Evolutionary conservation across 148 eudicot species (phyloP), one percentile per base, ranked within the genome.

Genomic region (Mesembryanthemum crystallinum): DNA sequence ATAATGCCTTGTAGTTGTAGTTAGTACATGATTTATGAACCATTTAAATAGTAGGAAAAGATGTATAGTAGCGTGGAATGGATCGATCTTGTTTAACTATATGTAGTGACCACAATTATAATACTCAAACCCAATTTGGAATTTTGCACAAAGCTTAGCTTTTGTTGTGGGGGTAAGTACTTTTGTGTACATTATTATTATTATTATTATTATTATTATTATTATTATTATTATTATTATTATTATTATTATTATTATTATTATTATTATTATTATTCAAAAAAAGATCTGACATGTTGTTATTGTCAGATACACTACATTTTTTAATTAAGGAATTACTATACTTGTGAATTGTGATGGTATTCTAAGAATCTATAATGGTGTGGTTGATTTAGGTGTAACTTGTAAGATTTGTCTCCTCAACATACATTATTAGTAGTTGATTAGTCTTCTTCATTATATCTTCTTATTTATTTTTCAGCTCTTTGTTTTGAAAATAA

Each of bases 51-150:
- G 39, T n/a, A 45, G 57, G n/a, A 17, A 15, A 52, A 20, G 1
- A 52, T 52, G 57, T 52, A 2, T 52, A 15, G 51, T 52, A 52
- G 21, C 1, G n/a, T 10, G n/a, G n/a, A 4, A 52, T 59, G 21
- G 28, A 59, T 59, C 12, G 17, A 35, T 35, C 39, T 35, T 59
- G 30, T 27, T 24, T 24, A 59, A 59, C 30, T 27, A 4, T 59
- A 24, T 59, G 55, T 20, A 24, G 64, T 67, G 52, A 42, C 51
- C 71, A 33, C 54, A 3, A 73, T 59, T 42, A 73, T 73, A 37
- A 18, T 62, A 32, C 1, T 21, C 29, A 21, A 39, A 28, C 30
- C 33, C 47, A 8, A 11, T 64, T 74, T 73, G 68, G 58, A 73
- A 64, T 63, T 49, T 9, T 43, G 10, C 47, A 1, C 32, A 7